Base-by-base conservation (phyloP, 129 eudicot species). In the Pseudognaphalium luteoalbum region DNA sequence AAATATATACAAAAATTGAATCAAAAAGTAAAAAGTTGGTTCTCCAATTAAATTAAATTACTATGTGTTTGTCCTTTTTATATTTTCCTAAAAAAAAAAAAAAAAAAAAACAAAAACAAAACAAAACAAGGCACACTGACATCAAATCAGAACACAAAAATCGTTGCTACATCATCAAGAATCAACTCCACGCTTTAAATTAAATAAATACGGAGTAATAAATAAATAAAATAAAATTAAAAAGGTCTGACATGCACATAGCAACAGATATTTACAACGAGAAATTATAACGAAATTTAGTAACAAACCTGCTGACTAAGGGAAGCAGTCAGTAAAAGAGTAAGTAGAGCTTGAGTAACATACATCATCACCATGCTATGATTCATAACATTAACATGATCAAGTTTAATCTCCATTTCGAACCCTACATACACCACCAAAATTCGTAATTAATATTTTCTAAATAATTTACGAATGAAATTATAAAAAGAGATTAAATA, bases 301-400 rank as follows among this genome's bases (percentile, higher is more conserved):
- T 6, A 15, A 64, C 72, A 47, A 37, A 84, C 88, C 86, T 63
- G 79, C 7, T 81, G 30, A 52, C 67, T 78, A 81, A 79, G 81
- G 73, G 81, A 51, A 68, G 80, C 59, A 5, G 80, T 77, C 22
- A 79, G 44, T 3, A 84, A 11, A 50, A 72, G 66, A 41, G 82
- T 71, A 19, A 75, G 74, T 58, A 84, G 56, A 25, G 83, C 81
- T 22, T 84, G 84, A 17, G 83, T 86, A 62, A 83, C 79, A 83
- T 80, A 79, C 28, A 57, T 65, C 71, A 85, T 82, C 82, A 75
- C 0, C 7, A 3, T 47, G n/a, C n/a, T 14, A 47, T 47, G n/a
- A 14, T 47, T 47, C 54, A 47, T 41, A 41, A 9, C 17, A 25
- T 25, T 25, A 47, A 14, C 54, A 14, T 47, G 54, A 25, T 25